These are phyloP conservation scores for Tulasnella sp. DNA, from an alignment of 768 basidiomycete genomes.

Conservation along the genomic window DNA sequence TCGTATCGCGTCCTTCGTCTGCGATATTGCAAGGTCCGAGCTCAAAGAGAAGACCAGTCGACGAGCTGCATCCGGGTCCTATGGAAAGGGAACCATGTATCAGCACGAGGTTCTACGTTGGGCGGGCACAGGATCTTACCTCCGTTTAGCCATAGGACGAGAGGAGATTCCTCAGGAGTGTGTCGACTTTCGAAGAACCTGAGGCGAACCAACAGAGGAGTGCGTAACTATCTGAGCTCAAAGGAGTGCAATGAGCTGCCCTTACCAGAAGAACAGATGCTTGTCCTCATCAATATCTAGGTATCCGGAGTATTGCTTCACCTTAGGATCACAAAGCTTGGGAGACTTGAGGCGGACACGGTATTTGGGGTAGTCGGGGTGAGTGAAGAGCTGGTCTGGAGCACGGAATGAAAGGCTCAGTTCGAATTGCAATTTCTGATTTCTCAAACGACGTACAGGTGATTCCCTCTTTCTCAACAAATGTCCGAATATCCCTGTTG, in stretches of 20 bases:
- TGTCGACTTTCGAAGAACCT: conserved; percentile 87
- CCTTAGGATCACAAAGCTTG: conserved; percentile 66
- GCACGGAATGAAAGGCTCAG: neutral
- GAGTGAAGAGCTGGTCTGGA: conserved; percentile 57
- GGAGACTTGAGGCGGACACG: conserved; percentile 50
- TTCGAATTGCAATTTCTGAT: neutral
- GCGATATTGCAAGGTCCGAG: conserved; percentile 79
- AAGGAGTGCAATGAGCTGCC: conserved; percentile 22
- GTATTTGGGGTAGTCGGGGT: conserved; percentile 45
- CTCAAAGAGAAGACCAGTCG: conserved; percentile 67
- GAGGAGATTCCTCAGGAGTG: conserved; percentile 66
- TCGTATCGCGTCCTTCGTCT: conserved; percentile 60
- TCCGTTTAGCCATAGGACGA: conserved; percentile 84
- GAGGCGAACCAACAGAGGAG: neutral
- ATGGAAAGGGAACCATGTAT: neutral
- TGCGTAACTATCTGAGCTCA: neutral
- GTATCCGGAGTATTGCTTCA: conserved; percentile 77
- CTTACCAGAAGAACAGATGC: conserved; percentile 83
- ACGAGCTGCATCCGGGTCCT: conserved; percentile 29
- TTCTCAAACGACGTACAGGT: conserved; percentile 45
- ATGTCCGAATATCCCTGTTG: conserved; percentile 48
- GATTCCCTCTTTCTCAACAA: conserved; percentile 61
- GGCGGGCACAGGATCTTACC: conserved; percentile 36
- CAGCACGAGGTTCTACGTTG: neutral
- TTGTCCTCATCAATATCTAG: conserved; percentile 71